Evolutionary conservation across 192 early-diverging fungal species (phyloP).

Genomic region (Coemansia sp.): DNA sequence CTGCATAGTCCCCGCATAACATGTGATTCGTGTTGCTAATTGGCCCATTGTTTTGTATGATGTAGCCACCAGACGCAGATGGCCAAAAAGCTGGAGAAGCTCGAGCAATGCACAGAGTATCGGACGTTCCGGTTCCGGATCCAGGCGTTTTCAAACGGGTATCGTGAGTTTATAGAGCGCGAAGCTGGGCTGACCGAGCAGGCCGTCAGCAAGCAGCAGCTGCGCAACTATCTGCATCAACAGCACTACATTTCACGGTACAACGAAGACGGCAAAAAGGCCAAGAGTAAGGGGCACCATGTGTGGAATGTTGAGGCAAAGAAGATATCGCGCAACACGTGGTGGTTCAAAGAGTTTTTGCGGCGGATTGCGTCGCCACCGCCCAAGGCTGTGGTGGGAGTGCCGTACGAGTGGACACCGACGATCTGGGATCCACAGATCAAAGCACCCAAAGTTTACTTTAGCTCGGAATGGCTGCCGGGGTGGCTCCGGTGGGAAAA

Average conservation of each 20-base stretch:
- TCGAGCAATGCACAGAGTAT: constrained; percentile 70
- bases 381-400: constrained; percentile 63
- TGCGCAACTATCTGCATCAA: constrained; percentile 73
- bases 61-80: constrained; percentile 72
- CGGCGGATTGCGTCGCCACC: constrained; percentile 70
- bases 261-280: constrained; percentile 79
- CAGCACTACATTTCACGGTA: constrained; percentile 76
- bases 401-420: constrained; percentile 66
- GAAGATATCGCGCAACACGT: constrained; percentile 62
- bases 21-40: background rate
- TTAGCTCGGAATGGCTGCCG: constrained; percentile 70
- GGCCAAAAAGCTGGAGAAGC: constrained; percentile 74
- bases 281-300: constrained; percentile 76
- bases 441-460: constrained; percentile 68
- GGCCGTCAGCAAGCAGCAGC: constrained; percentile 62
- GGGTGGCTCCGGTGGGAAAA: constrained; percentile 74
- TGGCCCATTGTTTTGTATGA: background rate
- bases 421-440: constrained; percentile 77
- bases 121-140: constrained; percentile 85
- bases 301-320: constrained; percentile 83
- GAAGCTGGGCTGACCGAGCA: constrained; percentile 64
- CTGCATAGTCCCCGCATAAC: background rate
- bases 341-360: constrained; percentile 73
- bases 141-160: constrained; percentile 76
- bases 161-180: constrained; percentile 64